phyloP scores from a whole-genome alignment of 139 green algal species.

The Raphidocelis subcapitata region DNA sequence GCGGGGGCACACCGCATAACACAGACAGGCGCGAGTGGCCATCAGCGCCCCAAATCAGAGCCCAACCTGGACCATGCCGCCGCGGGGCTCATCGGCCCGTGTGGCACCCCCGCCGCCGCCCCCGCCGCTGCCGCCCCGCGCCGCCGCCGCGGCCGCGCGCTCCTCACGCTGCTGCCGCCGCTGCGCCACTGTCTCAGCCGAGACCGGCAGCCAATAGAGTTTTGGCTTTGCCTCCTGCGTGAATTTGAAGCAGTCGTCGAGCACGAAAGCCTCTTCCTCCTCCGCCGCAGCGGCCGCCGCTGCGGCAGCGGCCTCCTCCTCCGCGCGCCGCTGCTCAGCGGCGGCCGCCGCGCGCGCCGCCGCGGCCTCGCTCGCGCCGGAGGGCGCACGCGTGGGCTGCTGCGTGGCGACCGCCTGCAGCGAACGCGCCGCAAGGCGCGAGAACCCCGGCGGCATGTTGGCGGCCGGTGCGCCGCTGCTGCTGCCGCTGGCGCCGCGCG shows the following conservation, averaged over 20 bases:
- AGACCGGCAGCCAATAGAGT: constrained; percentile 25
- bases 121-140: no score
- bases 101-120: no score
- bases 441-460: neutral
- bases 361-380: neutral
- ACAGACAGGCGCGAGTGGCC: no score
- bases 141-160: no score
- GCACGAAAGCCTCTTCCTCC: neutral
- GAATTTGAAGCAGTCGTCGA: constrained; percentile 26
- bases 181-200: constrained; percentile 17
- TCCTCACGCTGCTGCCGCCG: neutral
- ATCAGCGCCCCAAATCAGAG: no score
- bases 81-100: no score
- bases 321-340: neutral
- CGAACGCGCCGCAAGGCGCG: neutral
- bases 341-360: neutral
- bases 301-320: neutral
- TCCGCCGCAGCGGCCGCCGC: neutral
- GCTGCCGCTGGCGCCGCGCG: neutral
- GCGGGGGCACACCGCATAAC: no score
- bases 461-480: neutral
- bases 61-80: no score
- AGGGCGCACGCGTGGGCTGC: neutral
- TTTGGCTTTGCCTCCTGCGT: constrained; percentile 13
- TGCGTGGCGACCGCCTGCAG: neutral